Base-by-base conservation (phyloP, 2,329 filamentous ascomycete genomes). In the Nigrograna mackinnonii region DNA sequence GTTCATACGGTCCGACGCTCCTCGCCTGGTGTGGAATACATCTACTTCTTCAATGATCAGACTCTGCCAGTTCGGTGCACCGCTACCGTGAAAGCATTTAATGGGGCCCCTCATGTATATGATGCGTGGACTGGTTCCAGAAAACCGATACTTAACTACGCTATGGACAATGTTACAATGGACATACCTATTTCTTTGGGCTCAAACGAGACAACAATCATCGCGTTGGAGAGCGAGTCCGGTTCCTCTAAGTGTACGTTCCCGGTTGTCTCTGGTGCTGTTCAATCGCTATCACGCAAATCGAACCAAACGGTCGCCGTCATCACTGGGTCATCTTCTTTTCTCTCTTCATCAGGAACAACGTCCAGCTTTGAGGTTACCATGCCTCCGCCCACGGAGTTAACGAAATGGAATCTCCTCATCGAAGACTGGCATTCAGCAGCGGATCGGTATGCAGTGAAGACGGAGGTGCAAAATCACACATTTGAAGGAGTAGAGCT, bases 51-150 rank as follows among this genome's bases (percentile, higher is more conserved):
- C 57, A 72, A 72, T 42, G 69, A 74, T 39, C 24, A 28, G 24
- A 28, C 9, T n/a, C 12, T 18, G 11, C 13, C 31, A 9, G 3
- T 18, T 18, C 11, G 12, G 9, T 13, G 12, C 16, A 34, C 3
- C 12, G 16, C 12, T 9, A 34, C 17, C 12, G n/a, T n/a, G n/a
- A n/a, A n/a, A n/a, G 49, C 39, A 14, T 41, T 41, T 18, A 18
- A 43, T 21, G 14, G 26, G 12, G 20, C 40, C 2, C 72, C 73
- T 3, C 71, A 68, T 45, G 21, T 58, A 24, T 69, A 68, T 37
- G 61, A 78, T 51, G 68, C 71, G 4, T 78, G 73, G 71, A 73
- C 71, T 2, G 75, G 74, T 9, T 53, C 58, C 9, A 41, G 57
- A 20, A 60, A 37, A 3, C 65, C 65, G 0, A 48, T 74, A 18